Evolutionary conservation across 169 alveolate genomes (phyloP).

Genomic region (Eimeria tenella): DNA sequence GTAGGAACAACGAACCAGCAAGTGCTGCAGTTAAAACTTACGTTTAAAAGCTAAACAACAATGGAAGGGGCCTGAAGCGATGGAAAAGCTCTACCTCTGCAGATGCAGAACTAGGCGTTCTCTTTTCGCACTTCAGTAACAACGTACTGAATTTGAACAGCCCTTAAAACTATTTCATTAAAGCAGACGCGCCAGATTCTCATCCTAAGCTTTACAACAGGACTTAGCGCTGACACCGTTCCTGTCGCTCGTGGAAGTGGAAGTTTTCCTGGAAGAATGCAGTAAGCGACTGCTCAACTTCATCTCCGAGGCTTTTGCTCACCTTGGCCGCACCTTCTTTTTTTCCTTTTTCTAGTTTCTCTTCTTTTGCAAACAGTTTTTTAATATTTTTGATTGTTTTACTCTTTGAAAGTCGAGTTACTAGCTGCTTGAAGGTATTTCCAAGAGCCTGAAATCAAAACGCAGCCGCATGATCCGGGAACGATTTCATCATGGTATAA

Average conservation of each 20-base stretch:
- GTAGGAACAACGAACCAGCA: background rate
- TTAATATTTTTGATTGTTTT: slow-evolving; percentile 6
- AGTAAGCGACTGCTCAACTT: slow-evolving; percentile 60
- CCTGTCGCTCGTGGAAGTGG: slow-evolving; percentile 4
- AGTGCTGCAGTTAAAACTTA: background rate
- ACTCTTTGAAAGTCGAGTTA: background rate
- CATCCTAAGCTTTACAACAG: no score
- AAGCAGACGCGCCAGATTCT: no score
- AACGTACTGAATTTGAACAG: background rate
- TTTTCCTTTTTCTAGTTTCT: background rate
- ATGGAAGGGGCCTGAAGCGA: no score
- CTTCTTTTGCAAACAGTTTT: background rate
- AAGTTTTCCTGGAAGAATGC: slow-evolving; percentile 49
- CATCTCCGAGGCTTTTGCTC: slow-evolving; percentile 40
- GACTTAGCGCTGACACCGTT: background rate
- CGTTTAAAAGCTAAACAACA: background rate
- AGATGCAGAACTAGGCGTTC: background rate
- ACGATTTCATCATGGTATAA: background rate
- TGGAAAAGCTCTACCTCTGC: background rate
- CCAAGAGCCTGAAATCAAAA: slow-evolving; percentile 44
- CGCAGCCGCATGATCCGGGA: background rate
- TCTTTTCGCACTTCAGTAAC: no score
- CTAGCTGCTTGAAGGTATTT: slow-evolving; percentile 17
- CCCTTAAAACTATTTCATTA: background rate
- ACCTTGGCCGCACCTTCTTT: background rate